Base-by-base conservation (phyloP, 768 basidiomycete species). In the Amyloporia xantha region DNA sequence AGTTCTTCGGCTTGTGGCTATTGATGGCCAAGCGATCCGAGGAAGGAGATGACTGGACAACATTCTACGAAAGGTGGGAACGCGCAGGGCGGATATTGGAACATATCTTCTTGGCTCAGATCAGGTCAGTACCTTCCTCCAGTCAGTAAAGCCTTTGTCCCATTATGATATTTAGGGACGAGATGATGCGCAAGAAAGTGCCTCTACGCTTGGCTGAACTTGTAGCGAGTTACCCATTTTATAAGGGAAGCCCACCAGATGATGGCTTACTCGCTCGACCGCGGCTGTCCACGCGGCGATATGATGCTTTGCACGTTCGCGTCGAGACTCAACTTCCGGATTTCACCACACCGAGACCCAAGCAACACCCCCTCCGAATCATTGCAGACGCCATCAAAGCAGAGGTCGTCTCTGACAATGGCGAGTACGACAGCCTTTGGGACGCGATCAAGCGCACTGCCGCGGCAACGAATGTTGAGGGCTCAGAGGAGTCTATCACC, bases 51-150 rank as follows among this genome's bases (percentile, higher is more conserved):
- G 77, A 81, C 47, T 87, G 81, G 82, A 49, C 62, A 11, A 61
- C 71, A 7, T 88, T 90, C 60, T 91, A 90, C 59, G 68, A 70
- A 3, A 73, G 82, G 25, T 91, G 89, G 89, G 85, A 91, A 55
- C 71, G 73, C 24, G 75, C 78, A 7, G 89, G 85, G 25, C 71
- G 86, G 19, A 75, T 84, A 36, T 59, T 90, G 43, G 89, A 90
- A 56, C 88, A 91, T 66, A 50, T 91, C 6, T 87, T 90, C 66
- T 70, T 91, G 48, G 74, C 82, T 15, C 73, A 77, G 48, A 78
- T 90, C 48, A 76, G 89, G 88, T 86, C 48, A 47, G 71, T 21
- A 41, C 46, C 17, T 25, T 17, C 2, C 19, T 7, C 15, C 19
- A 6, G 12, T 39, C 15, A 6, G 17, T 9, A 10, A 21, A 6